Conservation (phyloP, 1,139 yeast genomes). For the Pichia sorboxylosa region DNA sequence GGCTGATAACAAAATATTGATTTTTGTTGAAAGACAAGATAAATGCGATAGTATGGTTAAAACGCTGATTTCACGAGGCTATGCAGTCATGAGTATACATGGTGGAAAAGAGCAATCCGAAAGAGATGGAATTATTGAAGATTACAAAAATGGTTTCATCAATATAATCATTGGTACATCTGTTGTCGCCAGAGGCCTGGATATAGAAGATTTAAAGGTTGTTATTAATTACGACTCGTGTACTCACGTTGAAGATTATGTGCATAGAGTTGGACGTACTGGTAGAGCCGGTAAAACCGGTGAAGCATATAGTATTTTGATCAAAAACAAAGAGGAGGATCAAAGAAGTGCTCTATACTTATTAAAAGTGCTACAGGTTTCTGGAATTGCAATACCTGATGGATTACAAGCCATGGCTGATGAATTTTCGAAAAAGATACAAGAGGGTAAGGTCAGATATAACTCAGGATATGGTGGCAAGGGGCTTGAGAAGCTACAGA, state of each 20-base stretch:
- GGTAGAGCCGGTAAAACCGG: constrained; percentile 86
- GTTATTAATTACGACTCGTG: constrained; percentile 88
- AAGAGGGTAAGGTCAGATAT: constrained; percentile 56
- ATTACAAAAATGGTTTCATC: constrained; percentile 54
- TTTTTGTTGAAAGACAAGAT: constrained; percentile 82
- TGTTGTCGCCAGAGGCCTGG: constrained; percentile 89
- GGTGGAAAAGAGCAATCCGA: constrained; percentile 91
- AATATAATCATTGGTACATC: constrained; percentile 79
- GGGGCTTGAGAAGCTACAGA: constrained; percentile 75
- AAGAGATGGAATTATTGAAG: constrained; percentile 62
- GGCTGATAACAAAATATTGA: constrained; percentile 38
- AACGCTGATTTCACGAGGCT: constrained; percentile 45
- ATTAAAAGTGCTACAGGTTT: constrained; percentile 49
- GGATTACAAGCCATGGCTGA: constrained; percentile 43
- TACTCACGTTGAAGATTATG: constrained; percentile 87
- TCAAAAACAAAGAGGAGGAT: constrained; percentile 53
- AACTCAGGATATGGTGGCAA: constrained; percentile 86
- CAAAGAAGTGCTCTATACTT: constrained; percentile 62
- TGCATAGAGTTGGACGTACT: constrained; percentile 92
- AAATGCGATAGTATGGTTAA: constrained; percentile 62
- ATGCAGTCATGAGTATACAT: constrained; percentile 60
- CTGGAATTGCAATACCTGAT: constrained; percentile 33
- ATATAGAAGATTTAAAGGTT: constrained; percentile 68
- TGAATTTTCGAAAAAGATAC: constrained; percentile 49
- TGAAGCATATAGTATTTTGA: constrained; percentile 64